Conservation (phyloP, 306 rosid genomes). For the Albizia julibrissin region DNA sequence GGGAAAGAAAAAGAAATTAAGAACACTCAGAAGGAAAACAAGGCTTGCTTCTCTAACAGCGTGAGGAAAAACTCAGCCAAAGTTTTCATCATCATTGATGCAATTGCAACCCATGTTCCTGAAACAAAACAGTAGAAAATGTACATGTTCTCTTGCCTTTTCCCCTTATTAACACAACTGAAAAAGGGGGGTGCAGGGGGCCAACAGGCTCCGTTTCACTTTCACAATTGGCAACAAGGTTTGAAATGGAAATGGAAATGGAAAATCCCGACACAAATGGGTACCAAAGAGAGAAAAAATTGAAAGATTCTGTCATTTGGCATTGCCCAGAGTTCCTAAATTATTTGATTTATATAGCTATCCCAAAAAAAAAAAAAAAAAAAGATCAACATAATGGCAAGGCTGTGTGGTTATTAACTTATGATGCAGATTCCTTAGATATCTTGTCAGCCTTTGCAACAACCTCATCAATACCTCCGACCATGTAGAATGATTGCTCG, state of each 20-base stretch:
- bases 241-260: conserved; percentile 51
- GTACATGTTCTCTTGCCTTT: conserved; percentile 62
- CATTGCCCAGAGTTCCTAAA: conserved; percentile 75
- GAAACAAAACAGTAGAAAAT: conserved; percentile 48
- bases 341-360: conserved; percentile 73
- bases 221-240: conserved; percentile 49
- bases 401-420: conserved; percentile 21
- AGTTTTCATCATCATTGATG: conserved; percentile 38
- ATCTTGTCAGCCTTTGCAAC: conserved; percentile 99
- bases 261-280: conserved; percentile 44
- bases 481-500: conserved; percentile 97
- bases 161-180: conserved; percentile 60
- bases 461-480: conserved; percentile 96
- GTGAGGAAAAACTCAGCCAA: neutral
- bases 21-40: no score
- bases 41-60: neutral
- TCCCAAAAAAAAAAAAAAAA: conserved; percentile 40
- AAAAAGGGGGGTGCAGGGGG: conserved; percentile 37
- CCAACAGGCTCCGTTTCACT: conserved; percentile 49
- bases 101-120: conserved; percentile 48
- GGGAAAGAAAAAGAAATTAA: neutral
- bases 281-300: conserved; percentile 38
- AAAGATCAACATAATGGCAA: conserved; percentile 25
- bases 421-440: conserved; percentile 79
- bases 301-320: conserved; percentile 65